A percentile compares a stretch with the other conserved stretches of the same genome.
These are phyloP conservation scores for Neofusicoccum ribis DNA, from an alignment of 2,329 filamentous ascomycete genomes.

Conservation along the genomic window DNA sequence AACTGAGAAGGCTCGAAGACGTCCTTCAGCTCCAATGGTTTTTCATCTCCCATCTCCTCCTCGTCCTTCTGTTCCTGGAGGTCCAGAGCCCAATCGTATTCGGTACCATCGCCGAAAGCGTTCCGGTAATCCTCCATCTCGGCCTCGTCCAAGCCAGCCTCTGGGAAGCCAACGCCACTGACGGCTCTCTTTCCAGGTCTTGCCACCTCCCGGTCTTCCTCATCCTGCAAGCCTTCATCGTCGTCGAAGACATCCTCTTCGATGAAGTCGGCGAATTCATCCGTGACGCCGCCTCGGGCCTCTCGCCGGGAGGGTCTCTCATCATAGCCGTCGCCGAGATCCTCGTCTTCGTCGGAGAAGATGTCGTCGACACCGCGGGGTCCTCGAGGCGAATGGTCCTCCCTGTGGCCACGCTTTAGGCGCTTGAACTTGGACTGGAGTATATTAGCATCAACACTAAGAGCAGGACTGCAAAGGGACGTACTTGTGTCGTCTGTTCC, in stretches of 20 bases:
- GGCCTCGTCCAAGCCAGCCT: constrained; percentile 84
- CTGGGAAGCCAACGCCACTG: constrained; percentile 70
- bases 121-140: constrained; percentile 93
- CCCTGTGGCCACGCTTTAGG: constrained; percentile 85
- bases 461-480: background rate
- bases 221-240: constrained; percentile 74
- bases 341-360: constrained; percentile 92
- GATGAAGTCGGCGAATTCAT: constrained; percentile 72
- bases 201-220: constrained; percentile 81
- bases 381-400: constrained; percentile 62
- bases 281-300: constrained; percentile 27
- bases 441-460: constrained; percentile 9
- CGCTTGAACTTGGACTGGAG: constrained; percentile 87
- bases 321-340: constrained; percentile 55
- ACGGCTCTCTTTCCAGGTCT: constrained; percentile 71
- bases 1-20: constrained; percentile 97
- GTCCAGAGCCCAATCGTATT: constrained; percentile 92
- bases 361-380: constrained; percentile 83
- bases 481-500: constrained; percentile 7
- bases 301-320: constrained; percentile 29
- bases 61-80: constrained; percentile 83
- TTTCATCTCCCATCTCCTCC: constrained; percentile 74
- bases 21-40: constrained; percentile 89
- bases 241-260: constrained; percentile 74
- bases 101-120: constrained; percentile 92